Evolutionary conservation across 2,329 filamentous ascomycete species (phyloP), one percentile per base, ranked within the genome.

Genomic region (Fusarium scirpi): DNA sequence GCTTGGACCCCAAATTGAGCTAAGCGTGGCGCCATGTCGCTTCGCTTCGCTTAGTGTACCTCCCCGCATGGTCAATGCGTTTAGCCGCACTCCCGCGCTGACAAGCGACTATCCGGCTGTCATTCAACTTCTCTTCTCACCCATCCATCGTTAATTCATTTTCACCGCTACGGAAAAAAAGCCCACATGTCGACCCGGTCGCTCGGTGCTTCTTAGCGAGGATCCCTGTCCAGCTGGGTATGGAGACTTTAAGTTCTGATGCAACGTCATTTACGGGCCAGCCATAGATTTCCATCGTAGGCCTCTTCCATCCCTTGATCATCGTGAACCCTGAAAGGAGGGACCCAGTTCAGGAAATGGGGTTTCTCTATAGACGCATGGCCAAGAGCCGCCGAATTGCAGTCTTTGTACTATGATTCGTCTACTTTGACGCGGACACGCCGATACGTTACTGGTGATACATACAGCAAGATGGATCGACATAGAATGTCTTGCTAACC

Each of bases 191-290:
- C 16, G 41, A 52, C 54, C 67, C 62, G 30, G 44, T 25, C 52
- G 22, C 40, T 67, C 45, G 67, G 67, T 38, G 53, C 27, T 66
- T 66, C 67, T 68, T 57, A 51, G 59, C 53, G 8, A 48, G 27
- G n/a, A 71, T 62, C 69, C 69, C 56, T 72, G 69, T 48, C 64
- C 69, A 72, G 69, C 69, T 72, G 69, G 69, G 67, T 57, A 62
- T 70, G 69, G 55, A 53, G 46, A 44, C 44, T 53, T 70, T 61
- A 56, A 38, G 63, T 69, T 70, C 59, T 70, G 56, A 70, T 57
- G 46, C 63, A 44, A 52, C 52, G 51, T 70, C 68, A 61, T 68
- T 25, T 20, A 12, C 16, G 30, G 44, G 20, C 48, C 20, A 32
- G 56, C 41, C 51, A 51, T 27, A 29, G 34, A 24, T 32, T 8